Conservation (phyloP, 495 filamentous ascomycete species). For the Penicillium paxilli region DNA sequence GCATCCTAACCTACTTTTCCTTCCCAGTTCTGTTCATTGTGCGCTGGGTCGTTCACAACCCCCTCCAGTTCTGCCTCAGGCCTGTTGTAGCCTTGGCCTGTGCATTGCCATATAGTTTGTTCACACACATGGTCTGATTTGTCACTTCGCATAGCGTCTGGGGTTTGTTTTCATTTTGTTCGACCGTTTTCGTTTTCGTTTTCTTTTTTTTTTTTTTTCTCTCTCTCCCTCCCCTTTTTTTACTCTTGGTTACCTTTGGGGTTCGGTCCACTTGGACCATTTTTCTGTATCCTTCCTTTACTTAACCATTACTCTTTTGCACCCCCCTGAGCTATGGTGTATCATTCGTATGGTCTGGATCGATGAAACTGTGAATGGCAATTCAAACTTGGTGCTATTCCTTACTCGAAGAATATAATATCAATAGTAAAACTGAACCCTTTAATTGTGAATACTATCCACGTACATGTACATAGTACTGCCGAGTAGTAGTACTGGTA, state of each 20-base stretch:
- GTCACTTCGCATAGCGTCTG: conserved; percentile 46
- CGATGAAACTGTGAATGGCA: not conserved
- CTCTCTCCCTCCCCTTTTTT: too few species aligned
- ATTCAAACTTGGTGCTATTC: not conserved
- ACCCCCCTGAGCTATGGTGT: not conserved
- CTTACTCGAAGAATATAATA: too few species aligned
- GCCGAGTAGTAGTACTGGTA: too few species aligned
- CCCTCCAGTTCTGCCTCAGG: not conserved
- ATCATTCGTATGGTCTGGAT: not conserved
- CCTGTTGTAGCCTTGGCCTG: conserved; percentile 6
- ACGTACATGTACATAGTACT: too few species aligned
- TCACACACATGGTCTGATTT: conserved; percentile 32
- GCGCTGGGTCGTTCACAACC: not conserved
- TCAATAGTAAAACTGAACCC: too few species aligned
- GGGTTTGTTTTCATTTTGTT: conserved; percentile 27
- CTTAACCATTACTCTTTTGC: conserved; percentile 6
- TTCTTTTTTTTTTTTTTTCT: too few species aligned
- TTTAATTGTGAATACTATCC: too few species aligned
- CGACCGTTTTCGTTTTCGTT: too few species aligned
- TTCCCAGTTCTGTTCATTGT: not conserved
- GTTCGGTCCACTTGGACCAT: conserved; percentile 7
- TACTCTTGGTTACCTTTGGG: conserved; percentile 4
- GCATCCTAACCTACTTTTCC: not conserved
- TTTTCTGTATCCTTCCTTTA: conserved; percentile 10
- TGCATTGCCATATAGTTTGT: conserved; percentile 26